Evolutionary conservation across 306 rosid species (phyloP), one percentile per base, ranked within the genome.

Genomic region (Cicer cuneatum): DNA sequence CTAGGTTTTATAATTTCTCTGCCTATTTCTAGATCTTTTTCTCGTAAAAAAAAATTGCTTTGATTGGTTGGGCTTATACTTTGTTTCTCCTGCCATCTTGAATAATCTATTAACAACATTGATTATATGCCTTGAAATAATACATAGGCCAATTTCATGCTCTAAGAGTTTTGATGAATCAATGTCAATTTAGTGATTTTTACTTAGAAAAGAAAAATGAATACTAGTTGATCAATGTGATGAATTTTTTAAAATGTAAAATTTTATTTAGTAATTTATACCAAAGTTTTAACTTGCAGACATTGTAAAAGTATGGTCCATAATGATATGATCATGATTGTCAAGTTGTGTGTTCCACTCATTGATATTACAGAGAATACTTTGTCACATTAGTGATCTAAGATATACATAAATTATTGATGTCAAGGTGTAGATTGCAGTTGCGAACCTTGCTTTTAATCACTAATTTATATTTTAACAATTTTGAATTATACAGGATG

Each of bases 401-500:
- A 48, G 13, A 16, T 3, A 52, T 6, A 52, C 3, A 16, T 7
- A 49, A 41, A 52, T 15, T 3, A 15, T 52, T 16, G 6, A 52
- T 52, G 59, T 8, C 8, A 9, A 16, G 1, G 8, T 56, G 7
- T 24, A 57, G 5, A 24, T 10, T 5, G 12, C 12, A 7, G 1
- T 1, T 51, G 58, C 11, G 2, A 52, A 52, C 2, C 1, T 52
- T 16, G 33, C 11, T 59, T 59, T 33, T 59, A 33, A 6, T 33
- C 8, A 5, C 0, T 9, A 1, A 58, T 51, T 19, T 59, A 10
- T 52, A 7, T 24, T 78, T 40, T 29, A 47, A 7, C 46, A 24
- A 12, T 59, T 71, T 63, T 72, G 15, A 37, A 54, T 5, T 68
- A 7, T 64, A 29, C 12, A 92, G 97, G 97, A 19, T 92, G 91